Evolutionary conservation across 2,329 filamentous ascomycete genomes (phyloP).

Genomic region (Verticillium tricorpus): DNA sequence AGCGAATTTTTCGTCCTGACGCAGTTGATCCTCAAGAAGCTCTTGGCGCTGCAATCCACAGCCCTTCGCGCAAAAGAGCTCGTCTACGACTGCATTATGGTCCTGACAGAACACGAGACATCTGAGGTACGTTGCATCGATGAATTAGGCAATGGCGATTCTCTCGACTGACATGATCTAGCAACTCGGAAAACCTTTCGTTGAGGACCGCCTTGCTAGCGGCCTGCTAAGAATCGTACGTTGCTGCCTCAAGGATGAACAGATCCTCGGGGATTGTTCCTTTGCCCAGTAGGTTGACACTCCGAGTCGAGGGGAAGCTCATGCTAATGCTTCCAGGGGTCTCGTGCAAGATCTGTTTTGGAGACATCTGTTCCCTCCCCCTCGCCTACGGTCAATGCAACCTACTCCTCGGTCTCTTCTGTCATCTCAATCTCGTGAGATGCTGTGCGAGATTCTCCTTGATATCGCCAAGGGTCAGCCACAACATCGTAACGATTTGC

Average conservation of each 20-base stretch:
- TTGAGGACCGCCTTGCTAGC: constrained; percentile 24
- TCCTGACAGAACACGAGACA: constrained; percentile 33
- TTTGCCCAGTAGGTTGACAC: background rate
- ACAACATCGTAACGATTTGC: constrained; percentile 42
- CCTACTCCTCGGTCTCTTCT: constrained; percentile 40
- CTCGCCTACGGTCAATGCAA: constrained; percentile 22
- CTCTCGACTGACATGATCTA: constrained; percentile 12
- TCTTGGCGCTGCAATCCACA: constrained; percentile 15
- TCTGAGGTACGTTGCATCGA: constrained; percentile 28
- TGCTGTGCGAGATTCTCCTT: constrained; percentile 57
- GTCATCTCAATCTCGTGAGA: constrained; percentile 49
- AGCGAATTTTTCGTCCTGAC: constrained; percentile 41
- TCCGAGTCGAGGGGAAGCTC: background rate
- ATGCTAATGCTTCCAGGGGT: constrained; percentile 16
- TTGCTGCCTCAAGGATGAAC: constrained; percentile 18
- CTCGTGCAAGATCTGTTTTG: constrained; percentile 47
- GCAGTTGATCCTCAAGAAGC: constrained; percentile 31
- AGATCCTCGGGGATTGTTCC: background rate
- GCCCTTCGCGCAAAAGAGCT: constrained; percentile 15
- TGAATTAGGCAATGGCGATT: background rate
- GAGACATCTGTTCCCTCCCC: constrained; percentile 61
- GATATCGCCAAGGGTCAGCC: constrained; percentile 48
- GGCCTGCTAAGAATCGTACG: constrained; percentile 30
- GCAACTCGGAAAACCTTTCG: constrained; percentile 22
- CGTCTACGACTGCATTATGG: constrained; percentile 21